Evolutionary conservation across 192 early-diverging fungal species (phyloP), one percentile per base, ranked within the genome.

Genomic region (Helicostylum pulchrum): DNA sequence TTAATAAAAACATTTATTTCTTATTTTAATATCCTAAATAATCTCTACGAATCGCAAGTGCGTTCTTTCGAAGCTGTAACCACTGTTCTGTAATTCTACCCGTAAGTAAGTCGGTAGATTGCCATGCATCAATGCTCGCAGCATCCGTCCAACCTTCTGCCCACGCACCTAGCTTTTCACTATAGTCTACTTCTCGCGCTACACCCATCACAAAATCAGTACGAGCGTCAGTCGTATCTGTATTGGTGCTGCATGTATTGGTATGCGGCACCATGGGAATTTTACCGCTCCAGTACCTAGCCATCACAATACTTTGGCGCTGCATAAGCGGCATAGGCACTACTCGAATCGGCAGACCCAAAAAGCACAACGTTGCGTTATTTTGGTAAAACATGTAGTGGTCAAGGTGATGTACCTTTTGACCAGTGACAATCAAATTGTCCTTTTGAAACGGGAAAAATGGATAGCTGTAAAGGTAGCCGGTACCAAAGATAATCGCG

Each of bases 301-400:
- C 78, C 7, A 82, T 52, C 20, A 76, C 74, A 45, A 70, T 60
- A 6, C 80, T 72, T 72, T 89, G 87, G 7, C 77, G 64, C 73
- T 87, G 84, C 53, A 75, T 80, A 0, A 90, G 53, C 4, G 85
- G 85, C 36, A 90, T 80, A 50, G 88, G 87, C 15, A 73, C 75
- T 0, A 86, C 68, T 12, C 73, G 78, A 45, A 69, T 72, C 7
- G 88, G 88, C 5, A 87, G 30, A 0, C 84, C 85, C 6, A 90
- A 47, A 42, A 90, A 83, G 1, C 77, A 77, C 9, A 88, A 67
- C 0, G 81, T 76, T 6, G 81, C 78, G 64, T 87, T 83, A 11
- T 61, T 43, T 5, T 68, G 70, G 36, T 79, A 83, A 31, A 87
- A 62, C 3, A 81, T 47, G 30, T 73, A 68, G 26, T 73, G 64